Evolutionary conservation across 1,284 basidiomycete genomes (phyloP), one percentile per base, ranked within the genome.

Genomic region (Sanghuangporus sanghuang): DNA sequence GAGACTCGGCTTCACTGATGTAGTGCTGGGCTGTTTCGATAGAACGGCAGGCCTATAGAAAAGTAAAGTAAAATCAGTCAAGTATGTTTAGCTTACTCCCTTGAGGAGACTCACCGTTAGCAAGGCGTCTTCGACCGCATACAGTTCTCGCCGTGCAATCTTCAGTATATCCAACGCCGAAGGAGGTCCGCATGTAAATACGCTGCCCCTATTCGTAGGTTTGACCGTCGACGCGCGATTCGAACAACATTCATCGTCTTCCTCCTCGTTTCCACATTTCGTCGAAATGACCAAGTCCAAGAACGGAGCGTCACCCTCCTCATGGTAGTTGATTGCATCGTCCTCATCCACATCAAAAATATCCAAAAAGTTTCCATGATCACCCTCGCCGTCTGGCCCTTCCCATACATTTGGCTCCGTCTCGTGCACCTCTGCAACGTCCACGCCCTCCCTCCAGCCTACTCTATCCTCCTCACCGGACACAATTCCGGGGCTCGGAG

Each of bases 401-500:
- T 63, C 55, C 53, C 57, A 49, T 38, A 59, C 58, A 36, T 59
- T 35, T n/a, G 50, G n/a, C 21, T 35, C 57, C 32, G 42, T 57
- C 39, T 54, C 55, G 12, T 58, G 40, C 50, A 40, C 11, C 53
- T 14, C 52, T 42, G 36, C 49, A n/a, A n/a, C 42, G 3, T 62
- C 61, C 39, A 64, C 62, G n/a, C 62, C 57, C 9, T 59, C 50
- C 12, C 62, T 18, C 62, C 62, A 64, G 23, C 57, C 27, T 23
- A 36, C 53, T 7, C 16, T n/a, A 55, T 35, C 62, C 18, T 63
- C 62, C n/a, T 52, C 59, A 53, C 23, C 12, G n/a, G 32, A n/a
- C 8, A 40, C 44, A 58, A 11, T 35, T 21, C 49, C 49, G n/a
- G 61, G 54, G 18, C 54, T 57, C 50, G 74, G 72, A 23, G 75